Base-by-base conservation (phyloP, 1,284 basidiomycete species). In the Papiliotrema nemorosa region DNA sequence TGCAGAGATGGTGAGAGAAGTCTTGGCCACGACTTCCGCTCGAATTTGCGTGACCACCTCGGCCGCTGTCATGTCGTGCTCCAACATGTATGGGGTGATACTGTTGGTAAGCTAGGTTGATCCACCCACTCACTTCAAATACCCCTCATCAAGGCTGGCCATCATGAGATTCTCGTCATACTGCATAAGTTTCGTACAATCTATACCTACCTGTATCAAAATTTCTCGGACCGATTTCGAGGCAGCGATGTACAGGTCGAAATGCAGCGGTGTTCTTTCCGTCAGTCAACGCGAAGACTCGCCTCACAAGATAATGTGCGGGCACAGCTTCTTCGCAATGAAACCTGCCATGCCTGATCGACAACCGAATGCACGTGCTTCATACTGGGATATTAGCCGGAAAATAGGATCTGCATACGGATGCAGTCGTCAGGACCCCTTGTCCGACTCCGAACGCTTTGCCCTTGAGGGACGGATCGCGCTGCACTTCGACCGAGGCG, bases 271-370 rank as follows among this genome's bases (percentile, higher is more conserved):
- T 9, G 46, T 47, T 14, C 40, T 43, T 25, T 18, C 35, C 27
- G n/a, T 40, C 16, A 34, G 22, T 22, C 26, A 2, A 20, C 22
- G 12, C 37, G 46, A 27, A 22, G 20, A 1, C 10, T 16, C 24
- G 6, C 56, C 70, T 59, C 53, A 75, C 72, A 90, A 76, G 38
- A 90, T 84, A n/a, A 98, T 81, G 9, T 93, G 83, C 1, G 93
- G 92, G 67, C 92, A 97, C 9, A 98, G 81, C 64, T 90, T 93
- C 76, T 86, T 87, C 14, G 93, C 94, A 37, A 97, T 85, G 70
- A 92, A 93, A 41, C 83, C 88, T 80, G 90, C 82, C 90, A 93
- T 93, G 26, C 88, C 90, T 3, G 88, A 90, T 24, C 90, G 82
- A 29, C 88, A 86, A 0, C 91, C 91, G 61, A 80, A 91, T 66